phyloP scores from a whole-genome alignment of 2,329 filamentous ascomycete species.

The Neoascochyta sp. region DNA sequence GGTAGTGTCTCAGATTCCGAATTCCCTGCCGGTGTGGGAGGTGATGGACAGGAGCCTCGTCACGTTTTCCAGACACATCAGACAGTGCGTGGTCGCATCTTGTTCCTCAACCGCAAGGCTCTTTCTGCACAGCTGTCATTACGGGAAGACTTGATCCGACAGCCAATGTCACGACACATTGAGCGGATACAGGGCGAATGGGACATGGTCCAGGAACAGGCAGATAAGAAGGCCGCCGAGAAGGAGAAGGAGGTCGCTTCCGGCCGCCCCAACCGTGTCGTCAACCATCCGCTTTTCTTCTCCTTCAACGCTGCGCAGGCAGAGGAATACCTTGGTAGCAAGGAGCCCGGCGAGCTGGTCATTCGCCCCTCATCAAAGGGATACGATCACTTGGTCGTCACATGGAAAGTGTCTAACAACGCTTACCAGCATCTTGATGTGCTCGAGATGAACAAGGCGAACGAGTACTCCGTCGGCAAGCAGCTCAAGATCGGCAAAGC shows the following conservation, averaged over 20 bases:
- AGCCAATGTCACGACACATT: conserved; percentile 46
- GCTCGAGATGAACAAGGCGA: conserved; percentile 93
- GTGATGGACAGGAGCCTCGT: conserved; percentile 43
- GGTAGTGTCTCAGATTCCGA: conserved; percentile 81
- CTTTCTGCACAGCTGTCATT: conserved; percentile 81
- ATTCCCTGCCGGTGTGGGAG: conserved; percentile 65
- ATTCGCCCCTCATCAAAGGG: conserved; percentile 95
- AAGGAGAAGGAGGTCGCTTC: conserved; percentile 82
- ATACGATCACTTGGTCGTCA: conserved; percentile 89
- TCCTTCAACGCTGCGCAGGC: conserved; percentile 90
- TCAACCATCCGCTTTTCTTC: conserved; percentile 95
- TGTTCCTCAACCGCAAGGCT: conserved; percentile 81
- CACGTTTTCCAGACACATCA: conserved; percentile 75
- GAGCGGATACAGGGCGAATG: conserved; percentile 78
- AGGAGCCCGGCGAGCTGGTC: conserved; percentile 82
- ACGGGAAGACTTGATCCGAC: conserved; percentile 73
- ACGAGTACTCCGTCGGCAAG: conserved; percentile 88
- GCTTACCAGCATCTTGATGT: conserved; percentile 99
- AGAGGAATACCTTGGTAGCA: conserved; percentile 85
- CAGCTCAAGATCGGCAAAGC: conserved; percentile 84
- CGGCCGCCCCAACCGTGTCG: conserved; percentile 84
- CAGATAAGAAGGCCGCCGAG: conserved; percentile 72
- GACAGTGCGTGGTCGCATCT: conserved; percentile 81
- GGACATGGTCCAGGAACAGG: conserved; percentile 77
- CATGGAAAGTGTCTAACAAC: conserved; percentile 95